These are phyloP conservation scores for Leptoxyphium fumago DNA, from an alignment of 2,329 filamentous ascomycete species.

Conservation along the genomic window DNA sequence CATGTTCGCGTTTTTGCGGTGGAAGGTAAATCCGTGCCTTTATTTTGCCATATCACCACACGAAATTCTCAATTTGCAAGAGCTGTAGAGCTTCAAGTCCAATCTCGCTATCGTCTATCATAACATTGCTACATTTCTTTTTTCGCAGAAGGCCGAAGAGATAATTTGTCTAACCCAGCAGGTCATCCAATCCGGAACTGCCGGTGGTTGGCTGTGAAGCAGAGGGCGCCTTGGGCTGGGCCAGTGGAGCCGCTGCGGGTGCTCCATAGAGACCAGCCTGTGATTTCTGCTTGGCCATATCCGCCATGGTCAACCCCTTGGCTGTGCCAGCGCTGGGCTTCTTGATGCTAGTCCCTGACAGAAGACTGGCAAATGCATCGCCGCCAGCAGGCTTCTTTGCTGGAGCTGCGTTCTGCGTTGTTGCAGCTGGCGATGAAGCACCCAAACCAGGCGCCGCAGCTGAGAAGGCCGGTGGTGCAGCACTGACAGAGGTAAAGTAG, in stretches of 20 bases:
- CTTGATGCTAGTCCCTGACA: conserved; percentile 45
- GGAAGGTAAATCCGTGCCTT: too few relatives aligned
- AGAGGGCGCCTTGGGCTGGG: conserved; percentile 4
- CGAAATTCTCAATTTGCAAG: too few relatives aligned
- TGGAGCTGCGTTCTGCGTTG: conserved; percentile 23
- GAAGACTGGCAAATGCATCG: conserved; percentile 82
- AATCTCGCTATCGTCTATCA: conserved; percentile 1
- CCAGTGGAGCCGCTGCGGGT: conserved; percentile 8
- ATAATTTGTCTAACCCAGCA: conserved; percentile 25
- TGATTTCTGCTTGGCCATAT: conserved; percentile 96
- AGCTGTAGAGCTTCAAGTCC: too few relatives aligned
- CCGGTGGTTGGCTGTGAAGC: conserved; percentile 14
- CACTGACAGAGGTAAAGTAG: conserved; percentile 73
- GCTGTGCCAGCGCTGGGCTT: conserved; percentile 42
- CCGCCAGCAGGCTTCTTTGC: conserved; percentile 38
- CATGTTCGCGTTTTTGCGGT: too few relatives aligned
- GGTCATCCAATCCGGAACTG: conserved; percentile 24
- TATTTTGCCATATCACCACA: too few relatives aligned
- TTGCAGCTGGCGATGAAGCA: conserved; percentile 20
- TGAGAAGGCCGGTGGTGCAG: conserved; percentile 26
- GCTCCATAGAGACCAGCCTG: conserved; percentile 85
- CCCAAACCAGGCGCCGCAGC: conserved; percentile 18
- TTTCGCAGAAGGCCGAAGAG: too few relatives aligned
- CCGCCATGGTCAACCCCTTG: conserved; percentile 68
- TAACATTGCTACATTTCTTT: conserved; percentile 1